Evolutionary conservation across 1,284 basidiomycete genomes (phyloP).

Genomic region (Microbotryum violaceum): DNA sequence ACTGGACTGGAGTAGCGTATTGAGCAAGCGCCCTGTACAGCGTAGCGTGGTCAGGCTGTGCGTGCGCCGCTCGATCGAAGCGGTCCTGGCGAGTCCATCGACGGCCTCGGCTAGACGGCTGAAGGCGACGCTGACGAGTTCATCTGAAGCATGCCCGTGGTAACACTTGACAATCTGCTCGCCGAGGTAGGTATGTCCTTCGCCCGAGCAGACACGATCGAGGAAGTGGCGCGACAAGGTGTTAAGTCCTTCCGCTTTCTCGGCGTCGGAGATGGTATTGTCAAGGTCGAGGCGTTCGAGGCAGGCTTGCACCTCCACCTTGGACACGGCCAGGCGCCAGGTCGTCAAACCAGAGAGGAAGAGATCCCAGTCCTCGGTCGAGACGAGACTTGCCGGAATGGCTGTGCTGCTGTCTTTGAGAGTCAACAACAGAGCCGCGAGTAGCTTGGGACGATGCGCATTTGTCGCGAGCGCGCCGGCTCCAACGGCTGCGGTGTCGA

Average conservation of each 20-base stretch:
- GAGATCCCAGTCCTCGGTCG: slow-evolving; percentile 30
- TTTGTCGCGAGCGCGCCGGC: slow-evolving; percentile 1
- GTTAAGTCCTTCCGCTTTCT: slow-evolving; percentile 23
- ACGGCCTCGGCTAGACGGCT: slow-evolving; percentile 17
- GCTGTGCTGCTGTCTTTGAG: slow-evolving; percentile 28
- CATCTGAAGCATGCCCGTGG: slow-evolving; percentile 25
- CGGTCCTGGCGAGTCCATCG: neutral
- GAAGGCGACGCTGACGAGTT: slow-evolving; percentile 33
- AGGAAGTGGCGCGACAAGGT: slow-evolving; percentile 28
- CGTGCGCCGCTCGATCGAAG: neutral
- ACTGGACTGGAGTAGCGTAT: slow-evolving; percentile 20
- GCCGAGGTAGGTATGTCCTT: slow-evolving; percentile 28
- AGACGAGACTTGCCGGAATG: slow-evolving; percentile 25
- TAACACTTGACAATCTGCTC: slow-evolving; percentile 31
- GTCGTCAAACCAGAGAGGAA: slow-evolving; percentile 31
- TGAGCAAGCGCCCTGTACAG: slow-evolving; percentile 22
- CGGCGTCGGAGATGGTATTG: slow-evolving; percentile 5
- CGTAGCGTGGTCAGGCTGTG: slow-evolving; percentile 13
- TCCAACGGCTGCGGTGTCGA: slow-evolving; percentile 9
- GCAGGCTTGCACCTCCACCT: slow-evolving; percentile 29
- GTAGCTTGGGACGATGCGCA: slow-evolving; percentile 17
- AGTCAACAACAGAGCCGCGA: slow-evolving; percentile 16
- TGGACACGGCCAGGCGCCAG: slow-evolving; percentile 27
- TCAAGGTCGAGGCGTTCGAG: slow-evolving; percentile 31
- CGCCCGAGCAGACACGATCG: slow-evolving; percentile 27